Base-by-base conservation (phyloP, 1,284 basidiomycete species). In the Amylostereum areolatum region DNA sequence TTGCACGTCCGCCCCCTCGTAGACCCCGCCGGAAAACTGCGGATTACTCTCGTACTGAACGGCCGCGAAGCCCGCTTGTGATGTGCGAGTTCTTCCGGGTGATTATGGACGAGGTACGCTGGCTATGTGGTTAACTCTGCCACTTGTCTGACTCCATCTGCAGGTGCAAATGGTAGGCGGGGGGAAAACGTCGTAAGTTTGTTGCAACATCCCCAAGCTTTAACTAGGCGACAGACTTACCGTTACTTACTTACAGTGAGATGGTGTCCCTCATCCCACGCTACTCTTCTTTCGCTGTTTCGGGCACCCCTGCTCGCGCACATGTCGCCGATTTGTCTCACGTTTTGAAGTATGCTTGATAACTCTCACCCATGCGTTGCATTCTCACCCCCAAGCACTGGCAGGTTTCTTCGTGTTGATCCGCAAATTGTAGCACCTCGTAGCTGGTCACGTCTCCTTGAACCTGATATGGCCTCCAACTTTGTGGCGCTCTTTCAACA, bases 241-340 rank as follows among this genome's bases (percentile, higher is more conserved):
- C n/a, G n/a, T n/a, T n/a, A n/a, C n/a, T n/a, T n/a, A 42, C 28
- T 28, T 50, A 41, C 36, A 91, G 89, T 54, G 82, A 89, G 58
- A 93, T 92, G 90, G 89, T 94, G 0, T 87, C 89, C 0, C 72
- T 92, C 33, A 89, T 97, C 48, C 90, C 91, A 1, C 80, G 93
- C 8, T 59, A 81, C 28, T 83, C 84, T 4, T 92, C 90, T 0
- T 81, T 93, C 45, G 93, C 93, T 1, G 89, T 97, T 2, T 93
- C 90, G 5, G 93, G 94, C 6, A 94, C 91, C 0, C 91, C 91
- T 3, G 89, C 89, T 0, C 79, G 81, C 40, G 71, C 80, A 0
- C 80, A 85, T 51, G 78, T 89, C 24, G 66, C 77, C 2, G 89
- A 94, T 64, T 72, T 94, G 3, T 78, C 84, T 30, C 84, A 87